Evolutionary conservation across 176 grass and related monocot genomes (phyloP), one percentile per base, ranked within the genome.

Genomic region (Raddia distichophylla): DNA sequence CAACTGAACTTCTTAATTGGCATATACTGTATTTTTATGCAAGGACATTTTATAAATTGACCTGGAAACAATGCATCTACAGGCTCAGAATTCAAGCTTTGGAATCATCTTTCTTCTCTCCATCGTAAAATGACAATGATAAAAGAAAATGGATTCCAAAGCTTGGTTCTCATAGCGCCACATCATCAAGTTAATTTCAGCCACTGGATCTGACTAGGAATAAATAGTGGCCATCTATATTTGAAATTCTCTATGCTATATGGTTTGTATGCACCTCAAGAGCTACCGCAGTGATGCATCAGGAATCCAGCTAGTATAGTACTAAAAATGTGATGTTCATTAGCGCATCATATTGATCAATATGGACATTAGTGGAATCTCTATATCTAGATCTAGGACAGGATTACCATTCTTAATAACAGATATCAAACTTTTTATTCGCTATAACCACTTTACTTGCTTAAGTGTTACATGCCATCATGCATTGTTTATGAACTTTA

Each of bases 21-120:
- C 71, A 84, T 19, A 32, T 76, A 59, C 60, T 67, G 17, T 35
- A 27, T 37, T 50, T 43, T 42, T 75, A 47, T 42, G 64, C 12
- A 27, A 42, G 80, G 35, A 57, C 42, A 67, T 77, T 72, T 19
- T 58, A 14, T 42, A 85, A 83, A 80, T 46, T 84, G 22, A 17
- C 27, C 40, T 27, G 51, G n/a, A 79, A 56, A 59, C 22, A 49
- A 66, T 83, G 48, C 32, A 69, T 75, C 9, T 57, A 18, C 27
- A 10, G 9, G 47, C 47, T 11, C 11, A 73, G 2, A 80, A 17
- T 20, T 7, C 16, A 56, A 56, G 17, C 54, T 56, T 56, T 56
- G 54, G 53, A 6, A 56, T 56, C 53, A 56, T 18, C 53, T 56
- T 18, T 56, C 16, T 18, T 55, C 17, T 55, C 17, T 56, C 10